phyloP scores from a whole-genome alignment of 768 basidiomycete species.

The Hirschioporus abietinus region DNA sequence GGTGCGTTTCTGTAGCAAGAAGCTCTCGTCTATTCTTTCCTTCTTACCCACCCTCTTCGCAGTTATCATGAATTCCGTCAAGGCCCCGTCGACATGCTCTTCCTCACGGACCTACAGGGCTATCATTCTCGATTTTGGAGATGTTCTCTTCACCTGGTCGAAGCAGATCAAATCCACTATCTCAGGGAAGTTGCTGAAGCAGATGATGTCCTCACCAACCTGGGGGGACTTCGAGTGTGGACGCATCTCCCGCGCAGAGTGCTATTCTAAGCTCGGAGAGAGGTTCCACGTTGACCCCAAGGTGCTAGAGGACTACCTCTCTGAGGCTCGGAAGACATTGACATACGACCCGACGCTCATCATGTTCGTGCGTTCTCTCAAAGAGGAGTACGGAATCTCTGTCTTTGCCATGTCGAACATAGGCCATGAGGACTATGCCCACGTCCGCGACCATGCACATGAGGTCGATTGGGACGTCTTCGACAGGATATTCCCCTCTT shows the following conservation, averaged over 20 bases:
- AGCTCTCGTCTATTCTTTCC: background rate
- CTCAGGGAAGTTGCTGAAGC: conserved; percentile 33
- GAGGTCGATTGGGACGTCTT: conserved; percentile 40
- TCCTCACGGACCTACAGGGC: conserved; percentile 12
- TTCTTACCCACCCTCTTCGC: background rate
- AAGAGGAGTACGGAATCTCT: conserved; percentile 30
- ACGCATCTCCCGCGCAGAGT: conserved; percentile 36
- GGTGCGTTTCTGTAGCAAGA: too few relatives aligned
- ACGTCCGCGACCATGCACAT: conserved; percentile 35
- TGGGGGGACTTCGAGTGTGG: conserved; percentile 55
- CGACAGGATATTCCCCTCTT: conserved; percentile 47
- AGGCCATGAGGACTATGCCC: conserved; percentile 43
- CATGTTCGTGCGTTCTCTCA: conserved; percentile 40
- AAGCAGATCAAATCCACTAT: conserved; percentile 38
- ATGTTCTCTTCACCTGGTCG: conserved; percentile 54
- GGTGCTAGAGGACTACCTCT: conserved; percentile 40
- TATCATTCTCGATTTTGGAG: conserved; percentile 50
- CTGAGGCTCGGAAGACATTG: conserved; percentile 43
- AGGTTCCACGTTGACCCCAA: conserved; percentile 33
- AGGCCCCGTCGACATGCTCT: background rate
- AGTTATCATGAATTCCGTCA: background rate
- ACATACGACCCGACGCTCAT: conserved; percentile 39
- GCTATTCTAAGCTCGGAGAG: conserved; percentile 35
- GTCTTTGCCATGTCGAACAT: conserved; percentile 61
- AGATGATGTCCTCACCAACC: conserved; percentile 38